Conservation (phyloP, 768 basidiomycete genomes). For the Pulveroboletus sp. region DNA sequence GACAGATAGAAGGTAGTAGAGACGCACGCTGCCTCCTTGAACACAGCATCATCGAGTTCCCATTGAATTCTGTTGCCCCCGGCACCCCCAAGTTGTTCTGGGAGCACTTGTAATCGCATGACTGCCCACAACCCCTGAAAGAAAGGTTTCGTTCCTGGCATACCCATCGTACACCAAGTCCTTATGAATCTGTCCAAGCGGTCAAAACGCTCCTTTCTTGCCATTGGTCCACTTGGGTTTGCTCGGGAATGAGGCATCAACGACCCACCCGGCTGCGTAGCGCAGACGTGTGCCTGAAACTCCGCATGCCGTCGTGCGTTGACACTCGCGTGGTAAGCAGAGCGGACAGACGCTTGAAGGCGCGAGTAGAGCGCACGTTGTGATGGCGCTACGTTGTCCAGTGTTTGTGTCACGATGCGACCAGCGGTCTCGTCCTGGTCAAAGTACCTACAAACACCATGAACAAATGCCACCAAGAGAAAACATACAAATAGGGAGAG, state of each 20-base stretch:
- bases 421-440: constrained; percentile 76
- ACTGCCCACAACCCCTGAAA: constrained; percentile 62
- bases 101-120: constrained; percentile 76
- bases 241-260: constrained; percentile 69
- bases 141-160: constrained; percentile 89
- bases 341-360: constrained; percentile 80
- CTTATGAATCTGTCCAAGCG: constrained; percentile 69
- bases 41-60: constrained; percentile 93
- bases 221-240: constrained; percentile 56
- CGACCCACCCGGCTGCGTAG: constrained; percentile 77
- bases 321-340: constrained; percentile 78
- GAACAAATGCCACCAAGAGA: constrained; percentile 1
- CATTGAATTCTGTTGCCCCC: constrained; percentile 71
- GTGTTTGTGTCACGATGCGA: constrained; percentile 74
- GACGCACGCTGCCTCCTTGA: constrained; percentile 89
- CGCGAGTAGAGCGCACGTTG: constrained; percentile 86
- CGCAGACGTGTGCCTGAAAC: constrained; percentile 77
- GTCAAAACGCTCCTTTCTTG: constrained; percentile 73
- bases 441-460: constrained; percentile 59
- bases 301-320: constrained; percentile 74
- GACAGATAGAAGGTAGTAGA: constrained; percentile 3
- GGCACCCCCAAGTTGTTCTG: constrained; percentile 76
- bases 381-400: constrained; percentile 73
- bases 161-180: constrained; percentile 80
- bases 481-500: constrained; percentile 10